Evolutionary conservation across 2,329 filamentous ascomycete genomes (phyloP).

Genomic region (Cladophialophora carrionii): DNA sequence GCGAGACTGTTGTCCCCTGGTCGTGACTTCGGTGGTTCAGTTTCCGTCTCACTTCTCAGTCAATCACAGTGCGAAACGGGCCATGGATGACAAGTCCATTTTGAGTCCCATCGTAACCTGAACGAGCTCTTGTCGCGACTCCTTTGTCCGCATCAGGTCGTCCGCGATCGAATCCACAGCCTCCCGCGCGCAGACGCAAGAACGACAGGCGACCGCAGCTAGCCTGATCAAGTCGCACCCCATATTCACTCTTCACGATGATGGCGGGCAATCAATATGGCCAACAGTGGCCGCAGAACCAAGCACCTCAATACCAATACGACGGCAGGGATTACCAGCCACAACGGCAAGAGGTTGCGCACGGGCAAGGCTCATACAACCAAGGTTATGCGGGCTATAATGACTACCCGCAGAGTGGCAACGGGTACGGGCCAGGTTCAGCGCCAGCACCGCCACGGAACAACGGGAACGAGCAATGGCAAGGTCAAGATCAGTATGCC

Average conservation of each 20-base stretch:
- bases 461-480: slow-evolving; percentile 25
- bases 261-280: slow-evolving; percentile 32
- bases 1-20: not conserved
- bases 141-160: not conserved
- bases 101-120: not conserved
- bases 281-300: slow-evolving; percentile 33
- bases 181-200: not conserved
- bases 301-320: slow-evolving; percentile 25
- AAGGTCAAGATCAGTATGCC: slow-evolving; percentile 31
- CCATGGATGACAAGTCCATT: not conserved
- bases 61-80: slow-evolving; percentile 3
- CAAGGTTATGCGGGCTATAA: slow-evolving; percentile 29
- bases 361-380: slow-evolving; percentile 23
- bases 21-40: not conserved
- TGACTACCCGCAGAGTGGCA: slow-evolving; percentile 25
- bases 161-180: not conserved
- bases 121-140: not conserved
- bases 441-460: slow-evolving; percentile 14
- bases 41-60: not conserved
- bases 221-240: not conserved
- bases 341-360: slow-evolving; percentile 30
- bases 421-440: slow-evolving; percentile 22
- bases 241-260: not conserved
- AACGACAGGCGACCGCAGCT: not conserved
- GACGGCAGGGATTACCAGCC: slow-evolving; percentile 29